Evolutionary conservation across 495 filamentous ascomycete species (phyloP), one percentile per base, ranked within the genome.

Genomic region (Chaetomium cochliodes): DNA sequence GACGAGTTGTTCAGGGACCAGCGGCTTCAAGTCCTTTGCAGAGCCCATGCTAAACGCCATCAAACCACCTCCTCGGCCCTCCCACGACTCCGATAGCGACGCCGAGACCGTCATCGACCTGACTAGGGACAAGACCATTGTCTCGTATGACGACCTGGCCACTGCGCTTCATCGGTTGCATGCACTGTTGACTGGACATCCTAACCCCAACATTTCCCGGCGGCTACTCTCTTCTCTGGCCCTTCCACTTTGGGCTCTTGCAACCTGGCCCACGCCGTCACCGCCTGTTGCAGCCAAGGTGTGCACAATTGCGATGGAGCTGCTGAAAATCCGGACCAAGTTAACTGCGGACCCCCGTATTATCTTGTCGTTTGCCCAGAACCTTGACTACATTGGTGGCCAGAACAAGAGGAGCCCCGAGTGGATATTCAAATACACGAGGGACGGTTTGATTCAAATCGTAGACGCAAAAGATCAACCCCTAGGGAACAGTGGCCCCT

Each of bases 161-260:
- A 69, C 68, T 20, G 84, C 86, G 8, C 58, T 94, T 9, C 75
- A 79, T 22, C 83, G 89, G 18, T 65, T 94, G 8, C 78, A 76
- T 37, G 76, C 78, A 7, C 72, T 94, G 8, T 69, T 87, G 2
- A 74, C 84, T 28, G 87, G 89, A 13, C 89, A 91, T 73, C 87
- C 89, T 0, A 88, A 92, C 65, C 88, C 89, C 4, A 86, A 86
- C 1, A 76, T 94, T n/a, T 83, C 86, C 20, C 92, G 87, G 70
- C 81, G 90, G 62, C 73, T 92, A 5, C 73, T 93, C 7, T 76
- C 79, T 39, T 89, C 85, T 0, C 74, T 91, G 46, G 72, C 89
- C 25, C 77, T 89, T n/a, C 83, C 86, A 0, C 76, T 92, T 1
- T 93, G 90, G 90, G 83, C 86, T 3, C 70, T 93, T 39, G 75